Evolutionary conservation across 1,284 basidiomycete species (phyloP), one percentile per base, ranked within the genome.

Genomic region (Pterulicium gracile): DNA sequence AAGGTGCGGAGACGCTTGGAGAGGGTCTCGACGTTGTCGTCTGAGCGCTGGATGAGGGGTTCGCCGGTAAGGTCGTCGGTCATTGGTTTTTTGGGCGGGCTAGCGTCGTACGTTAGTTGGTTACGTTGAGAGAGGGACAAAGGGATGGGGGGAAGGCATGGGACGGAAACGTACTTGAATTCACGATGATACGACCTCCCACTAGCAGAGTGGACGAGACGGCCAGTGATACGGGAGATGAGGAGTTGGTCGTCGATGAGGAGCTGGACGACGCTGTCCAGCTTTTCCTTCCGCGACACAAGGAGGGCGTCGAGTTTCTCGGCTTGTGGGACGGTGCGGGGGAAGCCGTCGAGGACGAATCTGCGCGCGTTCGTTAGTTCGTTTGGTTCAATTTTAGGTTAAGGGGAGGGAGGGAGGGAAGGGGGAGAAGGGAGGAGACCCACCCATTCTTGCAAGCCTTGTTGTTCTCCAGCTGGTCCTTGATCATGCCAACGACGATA

Each of bases 311-410:
- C 95, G 52, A 98, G 81, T 68, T 97, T 98, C 68, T 93, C 80
- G 3, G 95, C 96, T 61, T 98, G 96, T n/a, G 88, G 83, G 35
- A 97, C 91, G 13, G 95, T 98, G 44, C 96, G 88, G 24, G 95
- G 95, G 81, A 98, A 98, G 17, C 95, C 95, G 60, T 98, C 95
- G 43, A 98, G 77, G 52, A 98, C 96, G 68, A 98, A 98, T 42
- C 93, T 96, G n/a, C n/a, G n/a, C n/a, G n/a, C n/a, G n/a, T 49
- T 2, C 12, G 20, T 27, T 21, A 34, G 20, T 45, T 17, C 24
- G 42, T 35, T 14, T 14, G 42, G n/a, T n/a, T n/a, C n/a, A n/a
- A n/a, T n/a, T n/a, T n/a, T n/a, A 47, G 22, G 23, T 2, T 21
- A 41, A 17, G 22, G 23, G 39, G 18, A 42, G 27, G 40, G 24